Base-by-base conservation (phyloP, 108 stramenopile species). In the Pseudonitzschia multistriata region DNA sequence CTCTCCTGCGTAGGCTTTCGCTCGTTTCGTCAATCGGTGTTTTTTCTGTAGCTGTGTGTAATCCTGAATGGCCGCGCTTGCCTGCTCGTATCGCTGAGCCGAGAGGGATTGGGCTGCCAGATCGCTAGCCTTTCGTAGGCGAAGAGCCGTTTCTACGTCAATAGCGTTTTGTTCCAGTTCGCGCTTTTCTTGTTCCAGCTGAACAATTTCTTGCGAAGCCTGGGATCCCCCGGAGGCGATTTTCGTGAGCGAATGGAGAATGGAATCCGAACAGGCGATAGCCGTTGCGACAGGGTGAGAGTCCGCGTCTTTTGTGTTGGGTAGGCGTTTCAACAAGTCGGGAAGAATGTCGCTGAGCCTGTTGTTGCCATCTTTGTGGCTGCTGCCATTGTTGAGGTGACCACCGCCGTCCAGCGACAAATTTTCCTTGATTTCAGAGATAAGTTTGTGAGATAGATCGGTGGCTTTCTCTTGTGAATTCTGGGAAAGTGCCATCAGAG, bases 181-280 rank as follows among this genome's bases (percentile, higher is more conserved):
- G 24, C 81, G 82, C 50, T 90, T 90, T 61, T 85, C 79, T 21
- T 80, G 71, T 72, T 94, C 92, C 66, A 94, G 73, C 28, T 60
- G 56, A 17, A 84, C 79, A 68, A 94, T 88, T 73, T 94, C 89
- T 27, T 81, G 81, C 33, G 87, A 88, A 49, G 92, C 92, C 52
- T 85, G 83, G 5, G 88, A 85, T 14, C 89, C 89, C 24, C 89
- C 92, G 34, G 86, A 83, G 19, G 92, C 88, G 59, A 94, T 87
- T 72, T 91, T 90, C 74, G 89, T 77, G 42, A 94, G 82, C 14
- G 86, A 87, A 53, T 85, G 55, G 25, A 86, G 70, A 73, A 94
- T 91, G 65, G 88, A 89, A 73, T 90, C 89, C 31, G 85, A 61
- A 66, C 87, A 86, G 11, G 88, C 79, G 24, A 74, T 72, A 21